These are phyloP conservation scores for Cubamyces sp. DNA, from an alignment of 768 basidiomycete genomes.

Conservation along the genomic window DNA sequence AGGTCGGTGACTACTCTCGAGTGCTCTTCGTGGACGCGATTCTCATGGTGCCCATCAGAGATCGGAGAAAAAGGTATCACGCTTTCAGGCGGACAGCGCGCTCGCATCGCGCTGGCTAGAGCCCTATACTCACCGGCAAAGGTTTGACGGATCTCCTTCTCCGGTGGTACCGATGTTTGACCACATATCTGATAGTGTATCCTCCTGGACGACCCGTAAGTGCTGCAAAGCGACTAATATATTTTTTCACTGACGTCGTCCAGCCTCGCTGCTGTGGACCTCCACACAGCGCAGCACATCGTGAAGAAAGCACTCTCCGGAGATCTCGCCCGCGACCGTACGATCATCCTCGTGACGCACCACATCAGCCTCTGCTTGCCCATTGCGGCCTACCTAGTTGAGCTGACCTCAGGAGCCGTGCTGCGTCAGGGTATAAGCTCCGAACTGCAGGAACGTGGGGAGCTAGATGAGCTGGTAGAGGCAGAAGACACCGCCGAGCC, in stretches of 20 bases:
- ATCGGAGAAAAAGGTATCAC: slow-evolving; percentile 85
- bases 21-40: neutral
- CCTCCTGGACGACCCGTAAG: slow-evolving; percentile 74
- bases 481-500: slow-evolving; percentile 31
- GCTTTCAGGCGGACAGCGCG: slow-evolving; percentile 74
- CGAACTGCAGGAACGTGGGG: slow-evolving; percentile 47
- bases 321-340: slow-evolving; percentile 61
- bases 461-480: slow-evolving; percentile 51
- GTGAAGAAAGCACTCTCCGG: slow-evolving; percentile 67
- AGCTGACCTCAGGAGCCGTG: slow-evolving; percentile 54
- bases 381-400: slow-evolving; percentile 67
- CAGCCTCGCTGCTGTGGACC: slow-evolving; percentile 72
- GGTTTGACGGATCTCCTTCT: slow-evolving; percentile 35
- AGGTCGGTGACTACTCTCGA: slow-evolving; percentile 40
- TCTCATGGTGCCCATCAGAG: slow-evolving; percentile 41
- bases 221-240: slow-evolving; percentile 12
- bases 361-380: slow-evolving; percentile 76
- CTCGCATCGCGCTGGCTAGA: slow-evolving; percentile 75
- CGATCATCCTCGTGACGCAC: slow-evolving; percentile 84
- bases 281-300: slow-evolving; percentile 76
- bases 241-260: slow-evolving; percentile 19
- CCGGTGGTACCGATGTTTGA: neutral
- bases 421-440: slow-evolving; percentile 53
- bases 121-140: slow-evolving; percentile 76
- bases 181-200: slow-evolving; percentile 45